These are phyloP conservation scores for Fusarium succisae DNA, from an alignment of 2,329 filamentous ascomycete species.

Conservation along the genomic window DNA sequence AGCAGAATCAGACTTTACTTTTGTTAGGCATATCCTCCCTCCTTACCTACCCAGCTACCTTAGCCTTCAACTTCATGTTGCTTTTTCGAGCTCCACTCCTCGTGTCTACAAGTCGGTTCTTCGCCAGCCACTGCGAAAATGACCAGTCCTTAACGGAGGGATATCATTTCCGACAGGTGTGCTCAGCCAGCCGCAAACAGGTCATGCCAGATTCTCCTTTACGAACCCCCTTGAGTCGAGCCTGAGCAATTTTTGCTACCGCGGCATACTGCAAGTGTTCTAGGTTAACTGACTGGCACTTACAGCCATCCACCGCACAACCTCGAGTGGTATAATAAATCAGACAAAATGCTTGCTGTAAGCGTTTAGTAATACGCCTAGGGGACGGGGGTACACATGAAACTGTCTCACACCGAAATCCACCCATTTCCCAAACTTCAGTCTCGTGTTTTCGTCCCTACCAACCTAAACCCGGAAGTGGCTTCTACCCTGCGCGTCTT, in stretches of 20 bases:
- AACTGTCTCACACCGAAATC: neutral
- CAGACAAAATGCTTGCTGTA: neutral
- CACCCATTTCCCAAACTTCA: neutral
- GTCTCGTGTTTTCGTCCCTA: neutral
- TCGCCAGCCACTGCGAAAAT: neutral
- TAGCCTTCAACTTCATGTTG: slow-evolving; percentile 5
- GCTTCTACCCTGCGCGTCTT: neutral
- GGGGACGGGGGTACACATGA: neutral
- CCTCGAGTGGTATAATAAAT: neutral
- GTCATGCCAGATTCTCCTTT: neutral
- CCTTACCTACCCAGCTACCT: neutral
- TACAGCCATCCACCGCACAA: neutral
- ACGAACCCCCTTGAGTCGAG: neutral
- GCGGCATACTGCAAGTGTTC: slow-evolving; percentile 30
- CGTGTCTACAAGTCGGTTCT: neutral
- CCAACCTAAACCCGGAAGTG: neutral
- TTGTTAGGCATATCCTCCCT: neutral
- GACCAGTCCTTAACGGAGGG: neutral
- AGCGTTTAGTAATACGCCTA: neutral
- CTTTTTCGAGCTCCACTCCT: slow-evolving; percentile 14
- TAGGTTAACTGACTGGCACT: slow-evolving; percentile 24
- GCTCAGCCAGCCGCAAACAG: slow-evolving; percentile 9
- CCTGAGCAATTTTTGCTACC: slow-evolving; percentile 1
- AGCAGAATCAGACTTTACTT: slow-evolving; percentile 27
- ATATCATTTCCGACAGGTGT: neutral